Base-by-base conservation (phyloP, 495 filamentous ascomycete species). In the Penicillium ucsense region DNA sequence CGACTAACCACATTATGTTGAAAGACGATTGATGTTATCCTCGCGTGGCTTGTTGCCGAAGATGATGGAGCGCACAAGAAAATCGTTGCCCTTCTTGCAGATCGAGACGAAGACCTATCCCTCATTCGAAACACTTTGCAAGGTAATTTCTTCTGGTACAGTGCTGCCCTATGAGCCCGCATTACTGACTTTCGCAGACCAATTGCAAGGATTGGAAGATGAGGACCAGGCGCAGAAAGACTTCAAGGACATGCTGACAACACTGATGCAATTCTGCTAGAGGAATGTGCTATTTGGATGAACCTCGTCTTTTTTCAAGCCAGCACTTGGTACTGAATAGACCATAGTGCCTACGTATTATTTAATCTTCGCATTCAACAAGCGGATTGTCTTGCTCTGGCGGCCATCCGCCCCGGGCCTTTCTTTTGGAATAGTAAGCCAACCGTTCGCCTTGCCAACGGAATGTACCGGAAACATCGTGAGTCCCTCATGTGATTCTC, bases 1-100 rank as follows among this genome's bases (percentile, higher is more conserved):
- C 29, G 8, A 31, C 3, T 20, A 11, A 20, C 45, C 51, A 41
- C 20, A 53, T 42, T 3, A 3, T 33, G 32, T 28, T n/a, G 29
- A 4, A 48, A 76, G 72, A 88, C 84, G 5, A 78, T 90, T 39
- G 92, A 97, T 68, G 78, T 88, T 8, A 82, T 96, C 34, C 60
- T 97, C 35, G 88, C 92, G 20, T 99, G 94, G 94, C 71, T 97
- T 12, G 71, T 88, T 9, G 94, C 90, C 2, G 94, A 99, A 64
- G 94, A 97, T 58, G 79, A 80, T 39, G 89, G 88, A 0, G 86
- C 88, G 4, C 80, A 74, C 63, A 73, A 66, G 35, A 85, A 77
- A 64, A 79, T 96, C 12, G 51, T 73, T 28, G 67, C 66, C 12
- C 59, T 83, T 29, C 66, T 95, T 31, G 81, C 76, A 30, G 84